Evolutionary conservation across 345 rosid genomes (phyloP), one percentile per base, ranked within the genome.

Genomic region (Syzygium jambos): DNA sequence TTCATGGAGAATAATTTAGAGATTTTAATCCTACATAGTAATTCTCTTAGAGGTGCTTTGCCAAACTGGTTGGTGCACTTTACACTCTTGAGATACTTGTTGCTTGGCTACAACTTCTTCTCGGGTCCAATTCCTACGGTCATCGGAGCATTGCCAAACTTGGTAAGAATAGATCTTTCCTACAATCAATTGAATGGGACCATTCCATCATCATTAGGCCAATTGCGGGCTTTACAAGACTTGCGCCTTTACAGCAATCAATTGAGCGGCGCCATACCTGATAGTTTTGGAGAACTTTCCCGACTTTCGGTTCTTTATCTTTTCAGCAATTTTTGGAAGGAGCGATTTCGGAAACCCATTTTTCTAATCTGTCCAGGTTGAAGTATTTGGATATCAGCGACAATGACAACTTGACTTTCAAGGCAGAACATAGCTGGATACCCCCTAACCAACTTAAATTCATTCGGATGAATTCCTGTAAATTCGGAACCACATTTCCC

Each of bases 301-400:
- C 68, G 51, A 12, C 89, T 91, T 15, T 16, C 0, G 49, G 7
- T 6, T 2, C 38, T 91, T 25, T 7, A 84, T 82, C 52, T 91
- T 80, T 73, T 86, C 5, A 16, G 25, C 9, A 89, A 89, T 51
- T 21, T 61, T 85, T 91, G 84, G 55, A 68, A 21, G 89, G 90
- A 23, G 49, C 22, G 1, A 52, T 91, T 17, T 88, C 53, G 5
- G 87, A 87, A 43, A 57, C 38, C 27, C 89, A 89, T 46, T 27
- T 89, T 7, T 49, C 27, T 7, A 87, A 91, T 6, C 30, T 89
- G 4, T 65, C 90, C 9, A 56, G 25, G 30, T n/a, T 88, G 87
- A 38, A 43, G 14, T 12, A 1, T 11, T 84, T 89, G 1, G 52
- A 30, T 51, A 30, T 90, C 9, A n/a, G 54, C 14, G 86, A 90